Evolutionary conservation across 2,329 filamentous ascomycete genomes (phyloP), one percentile per base, ranked within the genome.

Genomic region (Furcasterigmium sp.): DNA sequence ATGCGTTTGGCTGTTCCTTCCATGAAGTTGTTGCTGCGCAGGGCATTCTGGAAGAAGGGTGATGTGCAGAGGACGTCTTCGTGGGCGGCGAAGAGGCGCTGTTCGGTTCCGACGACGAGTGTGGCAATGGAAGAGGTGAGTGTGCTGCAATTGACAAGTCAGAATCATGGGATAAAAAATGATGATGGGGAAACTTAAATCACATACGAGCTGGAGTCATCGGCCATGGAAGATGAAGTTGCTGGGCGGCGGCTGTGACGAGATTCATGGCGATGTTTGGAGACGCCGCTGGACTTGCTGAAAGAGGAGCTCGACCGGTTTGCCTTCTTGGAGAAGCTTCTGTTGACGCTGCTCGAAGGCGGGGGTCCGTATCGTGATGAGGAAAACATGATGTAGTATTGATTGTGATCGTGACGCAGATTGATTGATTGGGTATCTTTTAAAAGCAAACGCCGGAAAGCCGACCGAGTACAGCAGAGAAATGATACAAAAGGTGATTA

Each of bases 81-180:
- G 63, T 95, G 91, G 7, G 89, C 89, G 29, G 91, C 91, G 59
- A 96, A 96, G 53, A 95, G 84, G 18, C 91, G 82, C 62, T 90
- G 84, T 52, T 91, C 84, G 5, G 76, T 76, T n/a, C 88, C 88
- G 54, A 94, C 80, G 54, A 86, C 79, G 48, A 94, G 76, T 9
- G 87, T 94, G 53, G 94, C 78, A 59, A 93, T 87, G 36, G 84
- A 71, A 3, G 84, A 85, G 20, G 75, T 76, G 45, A 81, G 59
- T 44, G 66, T 76, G 47, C 79, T 84, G 49, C 11, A 30, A 42
- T 21, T 51, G 17, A 34, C 30, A 34, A 17, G 35, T 14, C 35
- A 14, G 8, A n/a, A n/a, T 18, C 9, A 21, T 37, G 21, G 34
- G n/a, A n/a, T n/a, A n/a, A n/a, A n/a, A 20, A 19, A 21, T 36